A percentile compares a stretch with the other conserved stretches of the same genome.
These are phyloP conservation scores for Emmonsia crescens DNA, from an alignment of 2,329 filamentous ascomycete genomes.

Conservation along the genomic window DNA sequence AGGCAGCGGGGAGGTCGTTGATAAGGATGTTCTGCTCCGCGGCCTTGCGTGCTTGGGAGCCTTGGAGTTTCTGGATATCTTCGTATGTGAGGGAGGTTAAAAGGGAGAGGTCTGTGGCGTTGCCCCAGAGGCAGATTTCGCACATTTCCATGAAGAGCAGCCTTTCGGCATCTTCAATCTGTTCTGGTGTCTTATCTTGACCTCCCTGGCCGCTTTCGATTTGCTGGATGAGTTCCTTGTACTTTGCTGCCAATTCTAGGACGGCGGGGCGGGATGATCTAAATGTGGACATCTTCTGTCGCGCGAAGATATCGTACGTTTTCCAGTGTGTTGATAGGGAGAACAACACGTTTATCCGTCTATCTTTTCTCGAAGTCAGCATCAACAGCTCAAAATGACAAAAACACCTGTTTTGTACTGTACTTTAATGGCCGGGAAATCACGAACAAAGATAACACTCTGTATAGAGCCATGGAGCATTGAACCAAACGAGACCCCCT, in stretches of 20 bases:
- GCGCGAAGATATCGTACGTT: conserved; percentile 75
- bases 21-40: conserved; percentile 85
- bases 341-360: conserved; percentile 74
- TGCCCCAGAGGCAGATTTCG: conserved; percentile 95
- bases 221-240: conserved; percentile 61
- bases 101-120: conserved; percentile 87
- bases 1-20: conserved; percentile 70
- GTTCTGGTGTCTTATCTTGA: conserved; percentile 24
- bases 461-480: conserved; percentile 75
- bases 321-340: conserved; percentile 71
- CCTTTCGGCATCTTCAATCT: conserved; percentile 58
- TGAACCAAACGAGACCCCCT: conserved; percentile 68
- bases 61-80: conserved; percentile 94
- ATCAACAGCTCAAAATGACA: background rate
- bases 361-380: conserved; percentile 27
- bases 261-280: conserved; percentile 81
- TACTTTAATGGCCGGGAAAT: background rate
- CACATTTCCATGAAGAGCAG: conserved; percentile 84
- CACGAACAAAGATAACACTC: conserved; percentile 76
- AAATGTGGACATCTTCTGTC: conserved; percentile 87
- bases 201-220: conserved; percentile 46
- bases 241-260: conserved; percentile 67
- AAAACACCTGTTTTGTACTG: conserved; percentile 26
- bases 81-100: conserved; percentile 85
- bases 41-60: conserved; percentile 70